These are phyloP conservation scores for Xylaria acuta DNA, from an alignment of 495 filamentous ascomycete species.

Conservation along the genomic window DNA sequence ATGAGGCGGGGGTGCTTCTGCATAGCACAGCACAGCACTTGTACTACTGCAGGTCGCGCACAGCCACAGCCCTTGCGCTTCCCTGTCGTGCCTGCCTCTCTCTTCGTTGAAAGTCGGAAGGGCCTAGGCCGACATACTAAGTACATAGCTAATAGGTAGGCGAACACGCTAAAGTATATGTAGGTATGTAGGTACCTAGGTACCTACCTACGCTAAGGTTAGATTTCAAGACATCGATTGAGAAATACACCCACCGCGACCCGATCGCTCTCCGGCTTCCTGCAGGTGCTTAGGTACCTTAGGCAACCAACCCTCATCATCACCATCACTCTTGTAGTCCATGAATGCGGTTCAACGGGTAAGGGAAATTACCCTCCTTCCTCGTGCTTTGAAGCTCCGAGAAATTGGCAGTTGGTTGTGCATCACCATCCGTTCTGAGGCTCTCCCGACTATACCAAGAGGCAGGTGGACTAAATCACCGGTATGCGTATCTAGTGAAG, in stretches of 20 bases:
- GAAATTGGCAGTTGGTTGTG: not conserved
- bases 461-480: not conserved
- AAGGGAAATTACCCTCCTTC: not conserved
- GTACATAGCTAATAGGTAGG: no score
- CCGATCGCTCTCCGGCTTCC: slow-evolving; percentile 9
- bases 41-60: slow-evolving; percentile 21
- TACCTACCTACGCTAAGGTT: no score
- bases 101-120: not conserved
- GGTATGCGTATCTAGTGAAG: not conserved
- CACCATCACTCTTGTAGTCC: not conserved
- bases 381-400: not conserved
- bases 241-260: not conserved
- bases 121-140: not conserved
- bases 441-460: not conserved
- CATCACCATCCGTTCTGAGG: not conserved
- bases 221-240: not conserved
- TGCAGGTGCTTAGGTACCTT: not conserved
- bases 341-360: not conserved
- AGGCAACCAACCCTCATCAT: slow-evolving; percentile 5
- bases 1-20: slow-evolving; percentile 31
- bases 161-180: no score
- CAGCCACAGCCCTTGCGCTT: slow-evolving; percentile 13
- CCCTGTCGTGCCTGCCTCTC: not conserved
- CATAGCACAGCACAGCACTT: slow-evolving; percentile 13
- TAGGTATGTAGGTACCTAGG: no score